phyloP scores from a whole-genome alignment of 345 rosid genomes.

The Murraya koenigii region DNA sequence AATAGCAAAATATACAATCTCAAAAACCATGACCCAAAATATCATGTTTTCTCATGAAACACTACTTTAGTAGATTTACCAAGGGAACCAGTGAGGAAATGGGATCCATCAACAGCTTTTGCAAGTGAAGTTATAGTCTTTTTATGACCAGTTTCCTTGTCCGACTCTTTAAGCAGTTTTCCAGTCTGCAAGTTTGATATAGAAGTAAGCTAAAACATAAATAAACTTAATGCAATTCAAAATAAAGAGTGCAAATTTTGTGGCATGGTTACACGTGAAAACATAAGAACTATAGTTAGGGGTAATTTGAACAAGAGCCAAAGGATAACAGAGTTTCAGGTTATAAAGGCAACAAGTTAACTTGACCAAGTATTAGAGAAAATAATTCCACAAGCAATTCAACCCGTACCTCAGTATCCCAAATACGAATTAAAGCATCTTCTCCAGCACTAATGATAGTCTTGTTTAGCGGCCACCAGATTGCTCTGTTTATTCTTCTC shows the following conservation, averaged over 20 bases:
- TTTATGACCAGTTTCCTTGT: conserved; percentile 78
- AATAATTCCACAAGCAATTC: not conserved
- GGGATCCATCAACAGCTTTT: conserved; percentile 81
- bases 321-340: not conserved
- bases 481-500: conserved; percentile 86
- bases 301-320: not conserved
- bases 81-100: conserved; percentile 82
- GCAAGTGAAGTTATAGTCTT: conserved; percentile 75
- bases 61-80: conserved; percentile 94
- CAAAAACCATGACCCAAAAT: not conserved
- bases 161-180: conserved; percentile 64
- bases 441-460: conserved; percentile 90
- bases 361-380: not conserved
- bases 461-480: conserved; percentile 87
- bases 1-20: not conserved
- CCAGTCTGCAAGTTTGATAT: conserved; percentile 63
- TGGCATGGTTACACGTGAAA: not conserved
- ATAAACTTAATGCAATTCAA: not conserved
- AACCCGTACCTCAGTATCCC: conserved; percentile 89
- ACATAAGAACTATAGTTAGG: not conserved
- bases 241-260: not conserved
- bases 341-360: not conserved
- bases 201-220: conserved; percentile 2
- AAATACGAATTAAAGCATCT: conserved; percentile 73
- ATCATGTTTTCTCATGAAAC: not conserved